Percentiles rank a stretch among this genome's conserved stretches.
Conservation (phyloP, 345 rosid genomes). For the Tarenaya hassleriana region DNA sequence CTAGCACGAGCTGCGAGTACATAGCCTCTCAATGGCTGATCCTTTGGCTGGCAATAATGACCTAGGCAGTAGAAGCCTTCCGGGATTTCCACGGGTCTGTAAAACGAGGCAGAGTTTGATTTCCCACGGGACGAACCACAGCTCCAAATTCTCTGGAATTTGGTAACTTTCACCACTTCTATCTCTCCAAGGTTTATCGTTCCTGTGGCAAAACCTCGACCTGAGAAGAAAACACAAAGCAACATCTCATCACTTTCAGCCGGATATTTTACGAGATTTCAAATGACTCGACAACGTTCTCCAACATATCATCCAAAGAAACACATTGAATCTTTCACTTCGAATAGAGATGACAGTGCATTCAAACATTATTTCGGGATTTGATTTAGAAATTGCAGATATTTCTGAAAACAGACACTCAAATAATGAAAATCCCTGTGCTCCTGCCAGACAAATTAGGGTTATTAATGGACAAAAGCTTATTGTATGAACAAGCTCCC, state of each 20-base stretch:
- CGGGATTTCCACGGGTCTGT: slow-evolving; percentile 59
- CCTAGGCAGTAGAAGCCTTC: slow-evolving; percentile 69
- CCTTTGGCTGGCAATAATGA: slow-evolving; percentile 61
- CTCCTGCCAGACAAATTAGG: too few relatives aligned
- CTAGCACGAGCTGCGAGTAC: slow-evolving; percentile 52
- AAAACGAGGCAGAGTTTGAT: slow-evolving; percentile 47
- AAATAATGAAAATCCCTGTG: too few relatives aligned
- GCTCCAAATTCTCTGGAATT: slow-evolving; percentile 63
- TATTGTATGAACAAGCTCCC: too few relatives aligned
- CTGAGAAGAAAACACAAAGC: slow-evolving; percentile 34
- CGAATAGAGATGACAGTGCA: background rate
- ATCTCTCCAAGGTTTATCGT: slow-evolving; percentile 62
- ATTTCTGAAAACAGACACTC: too few relatives aligned
- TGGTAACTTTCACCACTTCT: slow-evolving; percentile 50
- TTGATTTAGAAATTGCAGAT: too few relatives aligned
- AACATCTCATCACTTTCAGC: slow-evolving; percentile 9
- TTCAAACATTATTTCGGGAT: too few relatives aligned
- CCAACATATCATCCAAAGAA: background rate
- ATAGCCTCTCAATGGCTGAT: slow-evolving; percentile 58
- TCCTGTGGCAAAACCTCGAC: slow-evolving; percentile 61
- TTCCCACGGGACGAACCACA: slow-evolving; percentile 38
- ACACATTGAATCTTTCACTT: background rate
- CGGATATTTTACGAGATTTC: background rate
- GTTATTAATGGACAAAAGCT: too few relatives aligned
- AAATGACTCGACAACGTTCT: slow-evolving; percentile 1